Evolutionary conservation across 2,329 filamentous ascomycete genomes (phyloP).

Genomic region (Huntiella decipiens): DNA sequence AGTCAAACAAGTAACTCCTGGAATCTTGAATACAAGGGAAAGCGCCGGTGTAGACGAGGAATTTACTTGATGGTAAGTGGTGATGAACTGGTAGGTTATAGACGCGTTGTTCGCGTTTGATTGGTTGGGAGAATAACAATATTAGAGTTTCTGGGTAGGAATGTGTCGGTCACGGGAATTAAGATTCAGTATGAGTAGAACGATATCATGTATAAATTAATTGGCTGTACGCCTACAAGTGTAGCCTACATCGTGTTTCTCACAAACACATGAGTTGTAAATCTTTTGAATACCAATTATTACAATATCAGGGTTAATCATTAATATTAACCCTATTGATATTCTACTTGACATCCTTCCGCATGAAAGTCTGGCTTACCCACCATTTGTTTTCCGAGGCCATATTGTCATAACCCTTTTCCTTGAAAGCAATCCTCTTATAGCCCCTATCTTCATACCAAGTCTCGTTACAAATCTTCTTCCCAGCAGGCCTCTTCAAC

Average conservation of each 20-base stretch:
- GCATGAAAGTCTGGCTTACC: constrained; percentile 14
- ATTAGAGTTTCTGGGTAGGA: neutral
- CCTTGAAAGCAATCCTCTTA: constrained; percentile 9
- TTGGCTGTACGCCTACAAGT: neutral
- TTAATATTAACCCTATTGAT: neutral
- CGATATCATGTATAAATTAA: neutral
- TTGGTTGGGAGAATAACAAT: neutral
- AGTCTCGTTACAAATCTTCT: constrained; percentile 15
- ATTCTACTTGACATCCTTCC: constrained; percentile 13
- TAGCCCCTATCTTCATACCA: constrained; percentile 19
- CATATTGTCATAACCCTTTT: constrained; percentile 13
- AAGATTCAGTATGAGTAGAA: too few relatives aligned
- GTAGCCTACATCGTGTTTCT: neutral
- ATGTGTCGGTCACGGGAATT: too few relatives aligned
- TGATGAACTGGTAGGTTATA: neutral
- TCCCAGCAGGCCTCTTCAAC: constrained; percentile 14
- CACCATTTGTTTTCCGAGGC: constrained; percentile 6
- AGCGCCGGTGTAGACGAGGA: too few relatives aligned
- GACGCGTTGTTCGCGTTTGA: constrained; percentile 8
- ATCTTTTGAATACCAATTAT: neutral
- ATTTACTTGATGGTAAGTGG: too few relatives aligned
- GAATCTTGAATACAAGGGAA: too few relatives aligned
- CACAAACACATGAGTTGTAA: neutral
- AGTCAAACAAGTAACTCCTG: too few relatives aligned
- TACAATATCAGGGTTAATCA: too few relatives aligned